Conservation (phyloP, 257 asterid genomes). For the Anisodus acutangulus region DNA sequence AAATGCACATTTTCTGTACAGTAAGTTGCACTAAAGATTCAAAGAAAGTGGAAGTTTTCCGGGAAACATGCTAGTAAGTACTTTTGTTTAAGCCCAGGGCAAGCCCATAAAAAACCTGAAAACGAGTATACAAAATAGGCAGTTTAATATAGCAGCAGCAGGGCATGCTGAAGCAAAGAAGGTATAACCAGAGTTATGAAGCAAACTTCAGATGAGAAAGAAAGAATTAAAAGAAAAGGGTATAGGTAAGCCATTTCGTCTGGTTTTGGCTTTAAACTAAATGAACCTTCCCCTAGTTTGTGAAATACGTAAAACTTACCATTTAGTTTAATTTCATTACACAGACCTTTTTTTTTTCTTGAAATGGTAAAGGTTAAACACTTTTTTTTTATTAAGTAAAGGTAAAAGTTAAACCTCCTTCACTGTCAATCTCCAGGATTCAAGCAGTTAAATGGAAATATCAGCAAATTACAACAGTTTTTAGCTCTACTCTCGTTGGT, state of each 20-base stretch:
- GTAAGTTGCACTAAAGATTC: background rate
- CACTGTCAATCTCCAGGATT: background rate
- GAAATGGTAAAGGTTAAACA: too few species aligned
- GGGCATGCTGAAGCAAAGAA: background rate
- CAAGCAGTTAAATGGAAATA: background rate
- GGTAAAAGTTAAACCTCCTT: background rate
- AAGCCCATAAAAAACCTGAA: background rate
- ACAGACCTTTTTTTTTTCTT: too few species aligned
- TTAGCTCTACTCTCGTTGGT: background rate
- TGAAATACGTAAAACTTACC: conserved; percentile 18
- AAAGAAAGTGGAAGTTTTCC: background rate
- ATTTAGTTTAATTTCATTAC: conserved; percentile 1
- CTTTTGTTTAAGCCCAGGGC: background rate
- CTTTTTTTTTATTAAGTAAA: too few species aligned
- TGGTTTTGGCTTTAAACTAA: background rate
- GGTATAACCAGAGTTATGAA: background rate
- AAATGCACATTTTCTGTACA: background rate
- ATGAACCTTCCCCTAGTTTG: conserved; percentile 12
- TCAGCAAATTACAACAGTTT: background rate
- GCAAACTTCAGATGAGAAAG: conserved; percentile 7
- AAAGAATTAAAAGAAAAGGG: background rate
- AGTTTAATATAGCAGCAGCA: background rate
- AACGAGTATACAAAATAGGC: background rate
- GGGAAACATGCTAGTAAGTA: background rate
- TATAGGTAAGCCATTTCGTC: background rate